Base-by-base conservation (phyloP, 192 early-diverging fungal species). In the Coemansia sp. region DNA sequence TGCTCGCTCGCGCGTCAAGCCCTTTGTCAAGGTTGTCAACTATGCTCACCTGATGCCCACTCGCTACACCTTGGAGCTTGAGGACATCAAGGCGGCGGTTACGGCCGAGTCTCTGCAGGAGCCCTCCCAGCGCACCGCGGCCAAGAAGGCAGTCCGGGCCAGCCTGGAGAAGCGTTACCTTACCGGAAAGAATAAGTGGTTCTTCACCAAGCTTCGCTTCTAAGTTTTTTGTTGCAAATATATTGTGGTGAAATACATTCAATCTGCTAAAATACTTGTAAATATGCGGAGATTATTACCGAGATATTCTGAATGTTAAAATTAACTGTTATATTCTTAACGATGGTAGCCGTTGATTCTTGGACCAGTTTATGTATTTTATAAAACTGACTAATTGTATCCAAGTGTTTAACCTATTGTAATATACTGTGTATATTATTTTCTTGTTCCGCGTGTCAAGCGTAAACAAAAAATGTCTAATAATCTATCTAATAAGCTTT, bases 31-130 rank as follows among this genome's bases (percentile, higher is more conserved):
- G 89, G 85, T 87, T 64, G 84, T 99, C 84, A 99, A 99, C 93
- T 98, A 94, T 91, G 92, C 96, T 82, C 97, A 99, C 89, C 75
- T 99, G 64, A 97, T 99, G 95, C 97, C 97, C 82, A 99, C 97
- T 75, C 89, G 97, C 83, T 98, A 98, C 85, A 92, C 88, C 87
- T 87, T 97, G 59, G 96, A 99, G 83, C 87, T 99, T 51, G 96
- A 91, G 73, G 83, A 93, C 70, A 85, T 96, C 72, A 96, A 99
- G 91, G 82, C 85, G 55, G 88, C 87, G 29, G 85, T 98, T 69
- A 85, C 91, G 64, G 79, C 84, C 68, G 94, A 98, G 66, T 86
- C 89, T 69, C 90, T 98, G 88, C 93, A 93, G 86, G 97, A 98
- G 85, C 93, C 93, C 62, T 82, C 93, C 71, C 94, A 97, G 85